Evolutionary conservation across 2,329 filamentous ascomycete genomes (phyloP).

Genomic region (Trichoderma polysporum): DNA sequence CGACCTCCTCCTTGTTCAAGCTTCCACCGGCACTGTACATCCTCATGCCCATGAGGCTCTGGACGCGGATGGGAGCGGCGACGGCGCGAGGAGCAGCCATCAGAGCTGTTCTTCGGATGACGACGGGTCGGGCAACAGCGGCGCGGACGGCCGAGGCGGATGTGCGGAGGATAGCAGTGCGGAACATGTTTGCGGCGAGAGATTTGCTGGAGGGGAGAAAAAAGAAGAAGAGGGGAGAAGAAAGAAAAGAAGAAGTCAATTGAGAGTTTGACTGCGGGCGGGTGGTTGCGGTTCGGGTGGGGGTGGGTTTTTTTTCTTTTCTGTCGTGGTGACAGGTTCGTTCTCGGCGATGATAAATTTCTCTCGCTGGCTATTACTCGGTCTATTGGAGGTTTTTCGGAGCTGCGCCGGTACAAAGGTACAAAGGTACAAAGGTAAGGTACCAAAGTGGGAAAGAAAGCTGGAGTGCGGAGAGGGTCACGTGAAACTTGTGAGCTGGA

Average conservation of each 20-base stretch:
- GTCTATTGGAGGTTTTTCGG: constrained; percentile 30
- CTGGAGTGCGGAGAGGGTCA: constrained; percentile 19
- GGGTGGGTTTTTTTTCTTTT: constrained; percentile 13
- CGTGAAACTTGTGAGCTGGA: constrained; percentile 18
- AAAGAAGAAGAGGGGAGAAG: not conserved
- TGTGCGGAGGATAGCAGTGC: constrained; percentile 77
- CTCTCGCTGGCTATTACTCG: constrained; percentile 40
- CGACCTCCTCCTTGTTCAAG: constrained; percentile 79
- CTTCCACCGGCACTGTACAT: constrained; percentile 83
- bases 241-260: not conserved
- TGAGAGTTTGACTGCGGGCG: constrained; percentile 8
- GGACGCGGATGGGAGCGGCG: constrained; percentile 51
- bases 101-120: constrained; percentile 55
- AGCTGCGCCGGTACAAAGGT: constrained; percentile 24
- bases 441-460: not conserved
- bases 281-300: constrained; percentile 21
- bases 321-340: constrained; percentile 4
- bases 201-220: not conserved
- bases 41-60: constrained; percentile 68
- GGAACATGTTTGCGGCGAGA: constrained; percentile 66
- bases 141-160: constrained; percentile 56
- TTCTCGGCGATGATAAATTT: constrained; percentile 45
- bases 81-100: constrained; percentile 58
- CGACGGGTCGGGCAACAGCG: constrained; percentile 43
- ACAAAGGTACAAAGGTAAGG: not conserved